Evolutionary conservation across 148 eudicot species (phyloP).

Genomic region (Drosera capensis): DNA sequence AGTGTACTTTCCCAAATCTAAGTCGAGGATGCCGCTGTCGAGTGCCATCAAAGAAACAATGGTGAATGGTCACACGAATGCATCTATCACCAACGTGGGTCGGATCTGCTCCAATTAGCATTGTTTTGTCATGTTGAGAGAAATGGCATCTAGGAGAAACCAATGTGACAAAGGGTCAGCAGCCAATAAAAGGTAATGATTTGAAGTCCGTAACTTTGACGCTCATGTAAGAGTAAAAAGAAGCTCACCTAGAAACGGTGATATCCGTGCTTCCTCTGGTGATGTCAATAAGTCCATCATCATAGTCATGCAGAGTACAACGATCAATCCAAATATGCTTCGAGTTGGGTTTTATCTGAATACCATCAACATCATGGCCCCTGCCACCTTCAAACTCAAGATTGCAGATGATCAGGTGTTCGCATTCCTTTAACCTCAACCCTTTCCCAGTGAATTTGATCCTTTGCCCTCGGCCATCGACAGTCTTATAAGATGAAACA

Average conservation of each 20-base stretch:
- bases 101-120: slow-evolving; percentile 83
- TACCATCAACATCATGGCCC: slow-evolving; percentile 84
- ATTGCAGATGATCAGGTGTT: slow-evolving; percentile 79
- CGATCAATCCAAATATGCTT: slow-evolving; percentile 95
- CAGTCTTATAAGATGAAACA: slow-evolving; percentile 74
- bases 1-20: slow-evolving; percentile 80
- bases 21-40: slow-evolving; percentile 88
- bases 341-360: slow-evolving; percentile 86
- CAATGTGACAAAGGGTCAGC: neutral
- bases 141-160: slow-evolving; percentile 59
- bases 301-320: slow-evolving; percentile 59
- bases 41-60: slow-evolving; percentile 85
- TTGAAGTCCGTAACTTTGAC: too few species aligned
- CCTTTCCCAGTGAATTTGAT: slow-evolving; percentile 81
- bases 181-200: neutral
- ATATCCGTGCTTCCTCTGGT: slow-evolving; percentile 75
- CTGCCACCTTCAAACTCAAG: slow-evolving; percentile 77
- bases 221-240: slow-evolving; percentile 1
- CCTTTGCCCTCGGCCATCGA: slow-evolving; percentile 85
- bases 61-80: slow-evolving; percentile 82
- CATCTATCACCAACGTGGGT: slow-evolving; percentile 57
- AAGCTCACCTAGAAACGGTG: slow-evolving; percentile 80
- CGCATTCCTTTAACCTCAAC: slow-evolving; percentile 75
- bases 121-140: slow-evolving; percentile 68
- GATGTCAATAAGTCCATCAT: slow-evolving; percentile 89